Evolutionary conservation across 345 rosid species (phyloP), one percentile per base, ranked within the genome.

Genomic region (Melastoma malabathricum): DNA sequence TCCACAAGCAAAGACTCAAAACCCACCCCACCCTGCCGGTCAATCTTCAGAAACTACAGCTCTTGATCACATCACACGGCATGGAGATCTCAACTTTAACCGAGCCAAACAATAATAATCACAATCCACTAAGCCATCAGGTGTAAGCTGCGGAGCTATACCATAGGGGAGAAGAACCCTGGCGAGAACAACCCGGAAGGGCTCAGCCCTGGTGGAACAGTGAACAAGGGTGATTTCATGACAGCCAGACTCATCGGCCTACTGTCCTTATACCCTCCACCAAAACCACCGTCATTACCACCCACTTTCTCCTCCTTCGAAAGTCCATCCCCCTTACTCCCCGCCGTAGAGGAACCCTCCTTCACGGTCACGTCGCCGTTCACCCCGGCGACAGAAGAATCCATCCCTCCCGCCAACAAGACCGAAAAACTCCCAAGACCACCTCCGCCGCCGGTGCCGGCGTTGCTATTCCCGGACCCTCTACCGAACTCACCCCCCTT

Each of bases 181-280:
- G 96, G 92, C 17, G 94, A 83, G 44, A 90, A 88, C 71, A 86
- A 76, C 57, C 84, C 83, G 50, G 96, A 87, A 65, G 98, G 98
- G 65, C 96, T 92, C 64, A 87, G 59, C 29, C 95, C 98, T 54
- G 96, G 69, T 48, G 96, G 95, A 48, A 84, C 79, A 48, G 87
- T 80, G 59, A 84, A 82, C 59, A 74, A 44, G 18, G 86, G 78
- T 48, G 90, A 68, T 59, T 58, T 66, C 54, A 63, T 74, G 55
- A 74, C 77, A 52, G 62, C 66, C 75, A 70, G 75, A 61, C 54
- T 60, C 74, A 52, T 53, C 15, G 81, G 83, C 64, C 74, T 58
- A 47, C 53, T 74, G 49, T 68, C 74, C 68, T 79, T 82, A 65
- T 70, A 74, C 61, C 81, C 85, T 44, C 41, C 41, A 34, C 41